Evolutionary conservation across 176 grass and related monocot species (phyloP).

Genomic region (Oryza longistaminata): DNA sequence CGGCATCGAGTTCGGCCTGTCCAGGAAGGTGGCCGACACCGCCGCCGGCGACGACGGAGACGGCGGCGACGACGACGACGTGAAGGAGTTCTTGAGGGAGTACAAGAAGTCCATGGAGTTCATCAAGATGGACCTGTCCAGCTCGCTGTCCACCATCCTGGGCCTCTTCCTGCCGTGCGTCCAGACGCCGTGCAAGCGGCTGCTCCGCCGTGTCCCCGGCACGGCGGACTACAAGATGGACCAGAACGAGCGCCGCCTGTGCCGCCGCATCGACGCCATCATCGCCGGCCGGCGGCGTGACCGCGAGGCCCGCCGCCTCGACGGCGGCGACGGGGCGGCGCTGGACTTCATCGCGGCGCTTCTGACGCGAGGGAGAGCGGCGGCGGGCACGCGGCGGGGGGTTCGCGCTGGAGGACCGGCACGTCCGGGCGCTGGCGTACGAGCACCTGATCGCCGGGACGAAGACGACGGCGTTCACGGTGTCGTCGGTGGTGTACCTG

Average conservation of each 20-base stretch:
- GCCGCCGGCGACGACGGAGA: neutral
- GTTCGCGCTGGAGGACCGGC: conserved; percentile 52
- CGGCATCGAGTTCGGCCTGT: conserved; percentile 78
- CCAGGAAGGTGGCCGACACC: conserved; percentile 4
- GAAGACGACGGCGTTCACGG: conserved; percentile 91
- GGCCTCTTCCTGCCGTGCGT: conserved; percentile 66
- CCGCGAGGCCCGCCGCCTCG: neutral
- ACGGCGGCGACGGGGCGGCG: neutral
- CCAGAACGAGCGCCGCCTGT: conserved; percentile 62
- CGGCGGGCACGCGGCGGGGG: conserved; percentile 15
- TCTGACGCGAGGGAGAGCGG: conserved; percentile 58
- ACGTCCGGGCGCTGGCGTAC: conserved; percentile 77
- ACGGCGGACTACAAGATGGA: conserved; percentile 78
- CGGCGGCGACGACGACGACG: neutral
- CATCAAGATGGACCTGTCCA: conserved; percentile 91
- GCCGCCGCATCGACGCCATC: conserved; percentile 70
- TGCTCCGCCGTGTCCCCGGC: conserved; percentile 59
- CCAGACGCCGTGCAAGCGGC: conserved; percentile 61
- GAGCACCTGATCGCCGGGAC: conserved; percentile 99
- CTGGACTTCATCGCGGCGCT: conserved; percentile 79
- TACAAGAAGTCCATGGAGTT: conserved; percentile 68
- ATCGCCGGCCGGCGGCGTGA: conserved; percentile 55
- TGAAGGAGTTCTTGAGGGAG: conserved; percentile 65
- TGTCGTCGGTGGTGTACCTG: conserved; percentile 81
- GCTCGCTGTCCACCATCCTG: conserved; percentile 82